Conservation (phyloP, 257 asterid genomes). For the Lycium ferocissimum region DNA sequence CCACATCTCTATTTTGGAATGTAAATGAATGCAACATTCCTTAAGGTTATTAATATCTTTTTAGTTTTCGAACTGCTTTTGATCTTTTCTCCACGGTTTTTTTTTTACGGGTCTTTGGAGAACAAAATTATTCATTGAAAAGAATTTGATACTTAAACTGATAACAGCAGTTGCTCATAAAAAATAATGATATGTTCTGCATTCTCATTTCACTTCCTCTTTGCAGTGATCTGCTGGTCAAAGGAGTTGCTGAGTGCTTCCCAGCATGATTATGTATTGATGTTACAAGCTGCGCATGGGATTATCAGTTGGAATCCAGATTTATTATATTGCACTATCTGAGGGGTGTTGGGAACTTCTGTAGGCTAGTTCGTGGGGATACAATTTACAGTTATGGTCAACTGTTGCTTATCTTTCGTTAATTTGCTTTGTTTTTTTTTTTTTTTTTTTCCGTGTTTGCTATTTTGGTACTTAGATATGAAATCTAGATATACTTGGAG, state of each 20-base stretch:
- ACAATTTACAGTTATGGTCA: background rate
- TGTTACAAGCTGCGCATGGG: background rate
- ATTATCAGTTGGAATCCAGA: constrained; percentile 11
- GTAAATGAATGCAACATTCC: background rate
- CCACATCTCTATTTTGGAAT: constrained; percentile 11
- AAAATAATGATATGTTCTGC: background rate
- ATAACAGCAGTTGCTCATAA: background rate
- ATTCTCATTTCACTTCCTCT: background rate
- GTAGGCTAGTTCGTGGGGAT: constrained; percentile 11
- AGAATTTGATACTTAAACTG: background rate
- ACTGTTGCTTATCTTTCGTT: background rate
- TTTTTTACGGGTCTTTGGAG: background rate
- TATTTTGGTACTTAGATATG: background rate
- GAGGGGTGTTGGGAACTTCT: background rate
- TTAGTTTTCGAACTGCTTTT: background rate
- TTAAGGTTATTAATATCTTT: background rate
- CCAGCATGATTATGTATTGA: background rate
- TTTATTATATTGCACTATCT: background rate
- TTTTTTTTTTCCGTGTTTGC: background rate
- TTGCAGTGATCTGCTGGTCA: constrained; percentile 23
- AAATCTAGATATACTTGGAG: constrained; percentile 1
- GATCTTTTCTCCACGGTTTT: background rate
- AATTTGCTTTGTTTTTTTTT: background rate
- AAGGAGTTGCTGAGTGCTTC: background rate
- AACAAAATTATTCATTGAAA: background rate